Conservation (phyloP, 1,139 yeast species). For the Geotrichum reessii region DNA sequence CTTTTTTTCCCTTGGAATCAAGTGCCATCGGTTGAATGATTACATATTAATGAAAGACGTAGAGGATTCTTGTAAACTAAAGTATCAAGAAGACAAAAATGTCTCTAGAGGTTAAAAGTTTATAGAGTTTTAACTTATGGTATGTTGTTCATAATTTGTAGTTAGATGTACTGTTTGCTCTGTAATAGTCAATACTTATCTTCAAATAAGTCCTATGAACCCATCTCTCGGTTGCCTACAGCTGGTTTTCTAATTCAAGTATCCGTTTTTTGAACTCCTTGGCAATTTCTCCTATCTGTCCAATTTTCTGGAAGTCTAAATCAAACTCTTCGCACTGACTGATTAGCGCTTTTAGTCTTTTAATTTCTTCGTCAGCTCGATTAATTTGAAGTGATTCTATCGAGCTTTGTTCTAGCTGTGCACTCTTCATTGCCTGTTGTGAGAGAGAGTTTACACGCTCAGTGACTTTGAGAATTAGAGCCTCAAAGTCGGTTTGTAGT, state of each 20-base stretch:
- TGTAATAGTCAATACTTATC: background rate
- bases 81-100: no score
- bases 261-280: constrained; percentile 40
- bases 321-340: constrained; percentile 53
- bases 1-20: no score
- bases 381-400: constrained; percentile 23
- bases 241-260: constrained; percentile 23
- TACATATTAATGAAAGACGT: no score
- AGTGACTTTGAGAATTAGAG: constrained; percentile 9
- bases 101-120: no score
- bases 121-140: no score
- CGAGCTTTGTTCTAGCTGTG: constrained; percentile 23
- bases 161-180: no score
- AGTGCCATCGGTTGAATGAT: no score
- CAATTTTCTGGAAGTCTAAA: constrained; percentile 57
- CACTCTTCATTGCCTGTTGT: constrained; percentile 26
- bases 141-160: no score
- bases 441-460: constrained; percentile 25
- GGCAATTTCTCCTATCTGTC: constrained; percentile 53
- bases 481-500: constrained; percentile 13
- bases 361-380: constrained; percentile 42
- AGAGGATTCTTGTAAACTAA: no score
- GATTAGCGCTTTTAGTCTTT: constrained; percentile 42
- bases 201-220: background rate
- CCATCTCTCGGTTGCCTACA: background rate